Percentiles rank a stretch among this genome's conserved stretches.
Conservation (phyloP, 78 protist species). For the Chrysochromulina parva region DNA sequence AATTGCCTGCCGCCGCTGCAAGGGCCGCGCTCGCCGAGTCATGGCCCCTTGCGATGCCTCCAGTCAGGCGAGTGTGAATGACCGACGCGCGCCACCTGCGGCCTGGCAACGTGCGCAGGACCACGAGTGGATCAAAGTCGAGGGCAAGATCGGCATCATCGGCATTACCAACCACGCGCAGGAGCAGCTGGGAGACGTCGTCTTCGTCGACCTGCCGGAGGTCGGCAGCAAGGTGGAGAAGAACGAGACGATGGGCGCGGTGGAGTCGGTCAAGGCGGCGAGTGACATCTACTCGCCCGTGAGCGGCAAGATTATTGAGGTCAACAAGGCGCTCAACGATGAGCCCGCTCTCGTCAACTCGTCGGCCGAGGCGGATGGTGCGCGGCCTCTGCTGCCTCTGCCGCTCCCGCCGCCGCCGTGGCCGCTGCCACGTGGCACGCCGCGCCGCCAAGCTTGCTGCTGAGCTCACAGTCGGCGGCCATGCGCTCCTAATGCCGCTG, state of each 20-base stretch:
- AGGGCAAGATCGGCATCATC: constrained; percentile 11
- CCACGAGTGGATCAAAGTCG: constrained; percentile 41
- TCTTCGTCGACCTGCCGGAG: constrained; percentile 49
- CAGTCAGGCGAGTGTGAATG: no score
- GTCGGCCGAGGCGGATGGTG: constrained; percentile 4
- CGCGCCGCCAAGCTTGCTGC: no score
- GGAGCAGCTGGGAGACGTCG: constrained; percentile 47
- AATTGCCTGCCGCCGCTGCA: no score
- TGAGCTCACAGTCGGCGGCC: no score
- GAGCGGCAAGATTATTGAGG: constrained; percentile 6
- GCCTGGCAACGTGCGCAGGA: no score
- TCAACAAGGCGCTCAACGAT: constrained; percentile 32
- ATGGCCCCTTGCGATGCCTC: no score
- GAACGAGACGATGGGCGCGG: constrained; percentile 20
- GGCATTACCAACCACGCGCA: constrained; percentile 51
- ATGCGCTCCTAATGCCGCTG: not conserved
- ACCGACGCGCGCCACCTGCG: no score
- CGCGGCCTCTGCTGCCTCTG: not conserved
- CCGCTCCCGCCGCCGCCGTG: no score
- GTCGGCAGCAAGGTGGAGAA: not conserved
- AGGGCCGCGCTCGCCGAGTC: no score
- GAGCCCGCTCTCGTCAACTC: constrained; percentile 32
- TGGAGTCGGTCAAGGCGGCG: constrained; percentile 49
- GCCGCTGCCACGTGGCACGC: no score
- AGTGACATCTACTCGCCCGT: constrained; percentile 37